Conservation (phyloP, 306 rosid species). For the Prunus mongolica region DNA sequence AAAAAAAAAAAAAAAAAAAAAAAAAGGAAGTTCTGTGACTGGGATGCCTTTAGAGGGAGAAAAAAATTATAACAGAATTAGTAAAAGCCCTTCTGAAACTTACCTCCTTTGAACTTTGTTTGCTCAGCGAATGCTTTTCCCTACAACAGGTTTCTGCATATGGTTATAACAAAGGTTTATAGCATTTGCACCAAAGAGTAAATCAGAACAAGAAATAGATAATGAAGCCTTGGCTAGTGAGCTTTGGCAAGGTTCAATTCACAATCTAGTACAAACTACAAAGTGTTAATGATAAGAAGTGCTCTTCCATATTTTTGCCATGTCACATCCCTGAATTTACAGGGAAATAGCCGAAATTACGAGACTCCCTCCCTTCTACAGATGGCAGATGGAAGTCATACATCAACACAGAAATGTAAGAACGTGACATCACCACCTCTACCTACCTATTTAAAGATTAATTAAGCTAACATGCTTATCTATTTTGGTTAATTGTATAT, state of each 20-base stretch:
- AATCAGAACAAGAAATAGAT: not conserved
- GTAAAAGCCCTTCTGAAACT: slow-evolving; percentile 12
- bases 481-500: not conserved
- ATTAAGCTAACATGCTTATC: not conserved
- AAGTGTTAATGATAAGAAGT: too few species aligned
- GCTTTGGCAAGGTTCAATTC: too few species aligned
- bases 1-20: not conserved
- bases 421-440: not conserved
- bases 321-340: too few species aligned
- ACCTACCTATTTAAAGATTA: not conserved
- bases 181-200: slow-evolving; percentile 6
- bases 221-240: not conserved
- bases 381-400: not conserved
- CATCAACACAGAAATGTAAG: not conserved
- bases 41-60: not conserved
- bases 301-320: too few species aligned
- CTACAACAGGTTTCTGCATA: slow-evolving; percentile 30
- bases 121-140: slow-evolving; percentile 70
- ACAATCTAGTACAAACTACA: too few species aligned
- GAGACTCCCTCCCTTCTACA: too few species aligned
- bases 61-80: not conserved
- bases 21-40: slow-evolving; percentile 16
- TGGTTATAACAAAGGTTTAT: slow-evolving; percentile 13
- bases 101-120: slow-evolving; percentile 91
- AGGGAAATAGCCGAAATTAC: too few species aligned